These are phyloP conservation scores for Blastocystis sp. DNA, from an alignment of 352 stramenopile species.

Conservation along the genomic window DNA sequence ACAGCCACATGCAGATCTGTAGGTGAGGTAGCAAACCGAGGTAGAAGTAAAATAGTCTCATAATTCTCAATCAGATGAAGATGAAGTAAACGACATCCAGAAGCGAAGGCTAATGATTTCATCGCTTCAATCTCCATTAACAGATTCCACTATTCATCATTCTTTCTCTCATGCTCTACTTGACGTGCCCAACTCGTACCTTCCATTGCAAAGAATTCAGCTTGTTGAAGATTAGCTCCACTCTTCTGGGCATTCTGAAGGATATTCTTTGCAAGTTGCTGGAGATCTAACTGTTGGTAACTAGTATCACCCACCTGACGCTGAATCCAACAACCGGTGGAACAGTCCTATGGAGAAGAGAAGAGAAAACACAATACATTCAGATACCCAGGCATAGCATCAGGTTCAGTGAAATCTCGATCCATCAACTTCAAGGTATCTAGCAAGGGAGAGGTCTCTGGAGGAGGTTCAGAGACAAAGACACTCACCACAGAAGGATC, in stretches of 20 bases:
- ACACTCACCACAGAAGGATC: background rate
- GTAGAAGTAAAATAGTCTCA: background rate
- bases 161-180: background rate
- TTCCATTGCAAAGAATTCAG: background rate
- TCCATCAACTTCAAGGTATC: slow-evolving; percentile 5
- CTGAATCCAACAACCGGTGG: slow-evolving; percentile 12
- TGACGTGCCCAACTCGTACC: slow-evolving; percentile 3
- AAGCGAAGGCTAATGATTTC: slow-evolving; percentile 1
- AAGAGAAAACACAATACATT: background rate
- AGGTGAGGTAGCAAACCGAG: slow-evolving; percentile 2
- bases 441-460: slow-evolving; percentile 10
- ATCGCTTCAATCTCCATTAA: slow-evolving; percentile 19
- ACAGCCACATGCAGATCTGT: slow-evolving; percentile 20
- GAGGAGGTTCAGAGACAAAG: background rate
- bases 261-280: slow-evolving; percentile 2
- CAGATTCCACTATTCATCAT: slow-evolving; percentile 21
- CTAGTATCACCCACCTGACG: background rate
- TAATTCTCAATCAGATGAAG: slow-evolving; percentile 18
- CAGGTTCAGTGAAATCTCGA: background rate
- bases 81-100: slow-evolving; percentile 14
- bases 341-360: slow-evolving; percentile 6
- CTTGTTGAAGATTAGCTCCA: background rate
- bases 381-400: slow-evolving; percentile 23
- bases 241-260: background rate
- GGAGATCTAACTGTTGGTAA: slow-evolving; percentile 28